phyloP scores from a whole-genome alignment of 192 early-diverging fungal genomes.

The Coemansia sp. region DNA sequence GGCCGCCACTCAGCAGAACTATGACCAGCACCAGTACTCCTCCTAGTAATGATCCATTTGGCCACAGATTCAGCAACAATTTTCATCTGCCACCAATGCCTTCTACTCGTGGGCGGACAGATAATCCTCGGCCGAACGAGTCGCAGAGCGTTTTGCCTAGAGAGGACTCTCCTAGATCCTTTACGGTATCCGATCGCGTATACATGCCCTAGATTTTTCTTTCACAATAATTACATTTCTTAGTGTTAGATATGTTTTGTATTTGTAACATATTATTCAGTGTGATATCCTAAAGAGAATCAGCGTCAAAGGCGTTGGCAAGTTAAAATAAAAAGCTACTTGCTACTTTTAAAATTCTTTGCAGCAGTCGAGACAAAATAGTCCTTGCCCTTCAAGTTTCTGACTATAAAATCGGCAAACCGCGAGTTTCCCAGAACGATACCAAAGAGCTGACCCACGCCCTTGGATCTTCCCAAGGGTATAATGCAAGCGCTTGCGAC shows the following conservation, averaged over 20 bases:
- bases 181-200: not conserved
- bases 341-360: not conserved
- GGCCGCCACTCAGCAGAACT: constrained; percentile 9
- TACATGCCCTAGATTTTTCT: not conserved
- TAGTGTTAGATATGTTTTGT: not conserved
- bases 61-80: constrained; percentile 2
- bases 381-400: constrained; percentile 41
- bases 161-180: not conserved
- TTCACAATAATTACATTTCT: not conserved
- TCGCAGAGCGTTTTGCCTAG: constrained; percentile 1
- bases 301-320: too few species aligned
- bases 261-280: too few species aligned
- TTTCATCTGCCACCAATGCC: not conserved
- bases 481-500: constrained; percentile 28
- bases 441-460: constrained; percentile 42
- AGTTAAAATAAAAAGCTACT: not conserved
- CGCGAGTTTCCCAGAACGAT: constrained; percentile 38
- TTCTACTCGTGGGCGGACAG: not conserved
- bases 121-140: not conserved
- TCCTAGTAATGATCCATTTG: constrained; percentile 6
- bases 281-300: too few species aligned
- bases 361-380: constrained; percentile 23
- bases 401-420: constrained; percentile 26
- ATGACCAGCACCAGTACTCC: not conserved
- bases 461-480: constrained; percentile 38